phyloP scores from a whole-genome alignment of 2,329 filamentous ascomycete genomes.

The Pestalotiopsis fici region DNA sequence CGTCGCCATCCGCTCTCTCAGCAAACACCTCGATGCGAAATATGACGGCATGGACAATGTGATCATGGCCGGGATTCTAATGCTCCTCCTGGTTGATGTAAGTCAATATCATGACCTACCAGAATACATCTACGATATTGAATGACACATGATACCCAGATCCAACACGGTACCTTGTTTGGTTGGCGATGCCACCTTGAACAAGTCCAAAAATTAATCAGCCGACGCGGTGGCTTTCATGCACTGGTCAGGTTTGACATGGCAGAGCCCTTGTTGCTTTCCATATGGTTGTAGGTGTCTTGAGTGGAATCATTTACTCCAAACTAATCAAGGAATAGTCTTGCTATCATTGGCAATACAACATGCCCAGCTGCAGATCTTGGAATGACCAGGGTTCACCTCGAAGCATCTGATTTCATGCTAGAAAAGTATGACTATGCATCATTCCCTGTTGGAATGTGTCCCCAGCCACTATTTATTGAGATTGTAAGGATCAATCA shows the following conservation, averaged over 20 bases:
- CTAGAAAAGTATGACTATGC: neutral
- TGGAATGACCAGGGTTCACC: neutral
- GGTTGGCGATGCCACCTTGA: neutral
- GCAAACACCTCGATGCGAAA: constrained; percentile 21
- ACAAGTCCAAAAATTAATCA: neutral
- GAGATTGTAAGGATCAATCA: constrained; percentile 36
- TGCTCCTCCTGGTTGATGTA: constrained; percentile 32
- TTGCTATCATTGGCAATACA: neutral
- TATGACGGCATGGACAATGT: constrained; percentile 22
- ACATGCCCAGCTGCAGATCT: neutral
- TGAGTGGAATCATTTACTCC: neutral
- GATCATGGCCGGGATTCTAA: constrained; percentile 31
- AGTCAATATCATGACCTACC: constrained; percentile 12
- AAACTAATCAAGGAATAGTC: neutral
- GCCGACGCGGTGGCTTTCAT: neutral
- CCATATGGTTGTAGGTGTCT: neutral
- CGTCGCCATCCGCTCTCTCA: constrained; percentile 30
- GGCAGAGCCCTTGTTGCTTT: neutral
- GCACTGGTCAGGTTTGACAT: neutral
- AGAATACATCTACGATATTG: neutral
- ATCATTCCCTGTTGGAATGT: constrained; percentile 26
- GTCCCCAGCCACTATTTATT: constrained; percentile 30
- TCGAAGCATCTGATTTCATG: neutral
- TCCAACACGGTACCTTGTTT: neutral
- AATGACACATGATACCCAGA: neutral